Evolutionary conservation across 2,329 filamentous ascomycete genomes (phyloP).

Genomic region (Hymenoscyphus occultus): DNA sequence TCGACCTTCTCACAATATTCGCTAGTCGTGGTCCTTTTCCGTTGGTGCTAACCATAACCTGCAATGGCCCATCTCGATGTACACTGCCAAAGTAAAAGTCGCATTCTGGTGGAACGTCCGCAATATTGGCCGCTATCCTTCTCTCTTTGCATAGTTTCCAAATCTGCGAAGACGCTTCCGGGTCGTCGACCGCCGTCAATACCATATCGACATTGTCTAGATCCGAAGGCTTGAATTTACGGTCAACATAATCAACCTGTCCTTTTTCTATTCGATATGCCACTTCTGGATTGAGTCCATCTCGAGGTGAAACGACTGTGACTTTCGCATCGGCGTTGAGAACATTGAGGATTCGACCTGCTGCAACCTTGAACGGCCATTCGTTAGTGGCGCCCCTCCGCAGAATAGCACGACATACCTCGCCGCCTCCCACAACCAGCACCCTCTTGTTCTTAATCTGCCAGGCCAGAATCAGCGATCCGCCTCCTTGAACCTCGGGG

Average conservation of each 20-base stretch:
- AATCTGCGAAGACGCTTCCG: slow-evolving; percentile 81
- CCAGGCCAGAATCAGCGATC: slow-evolving; percentile 93
- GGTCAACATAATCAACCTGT: slow-evolving; percentile 77
- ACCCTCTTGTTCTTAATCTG: slow-evolving; percentile 87
- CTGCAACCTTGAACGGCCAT: slow-evolving; percentile 70
- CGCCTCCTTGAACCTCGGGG: slow-evolving; percentile 81
- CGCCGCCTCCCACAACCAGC: slow-evolving; percentile 90
- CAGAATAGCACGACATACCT: slow-evolving; percentile 53
- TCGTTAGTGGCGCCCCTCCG: slow-evolving; percentile 25
- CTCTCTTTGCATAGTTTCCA: slow-evolving; percentile 90
- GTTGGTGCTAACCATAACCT: slow-evolving; percentile 99
- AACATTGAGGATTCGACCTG: slow-evolving; percentile 87
- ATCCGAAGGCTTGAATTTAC: slow-evolving; percentile 81
- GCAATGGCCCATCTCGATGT: slow-evolving; percentile 89
- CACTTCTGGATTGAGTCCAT: slow-evolving; percentile 85
- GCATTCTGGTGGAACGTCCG: slow-evolving; percentile 93
- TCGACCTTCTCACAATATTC: slow-evolving; percentile 78
- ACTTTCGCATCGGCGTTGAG: slow-evolving; percentile 94
- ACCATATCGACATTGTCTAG: slow-evolving; percentile 88
- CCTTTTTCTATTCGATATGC: slow-evolving; percentile 71
- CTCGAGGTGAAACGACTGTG: slow-evolving; percentile 75
- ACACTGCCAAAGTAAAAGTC: slow-evolving; percentile 99
- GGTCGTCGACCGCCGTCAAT: slow-evolving; percentile 88
- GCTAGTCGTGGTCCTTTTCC: slow-evolving; percentile 92
- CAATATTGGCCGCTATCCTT: slow-evolving; percentile 88